Conservation (phyloP, 805 yeast genomes). For the Saccharomycopsis amapae region DNA sequence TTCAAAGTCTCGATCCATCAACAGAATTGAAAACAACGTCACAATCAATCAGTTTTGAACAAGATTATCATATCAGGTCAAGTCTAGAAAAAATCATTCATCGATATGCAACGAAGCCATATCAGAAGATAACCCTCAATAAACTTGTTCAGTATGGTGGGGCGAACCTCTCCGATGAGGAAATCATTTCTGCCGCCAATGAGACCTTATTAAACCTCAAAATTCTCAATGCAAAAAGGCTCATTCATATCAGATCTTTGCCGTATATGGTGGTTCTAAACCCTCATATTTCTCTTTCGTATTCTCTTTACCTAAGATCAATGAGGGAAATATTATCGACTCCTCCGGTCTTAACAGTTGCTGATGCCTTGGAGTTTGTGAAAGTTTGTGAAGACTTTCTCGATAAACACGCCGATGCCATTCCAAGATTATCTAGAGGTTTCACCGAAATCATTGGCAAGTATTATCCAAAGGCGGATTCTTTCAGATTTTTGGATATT, state of each 20-base stretch:
- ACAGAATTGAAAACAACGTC: slow-evolving; percentile 7
- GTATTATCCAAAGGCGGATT: slow-evolving; percentile 38
- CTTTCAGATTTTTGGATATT: slow-evolving; percentile 58
- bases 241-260: slow-evolving; percentile 60
- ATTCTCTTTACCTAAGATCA: slow-evolving; percentile 65
- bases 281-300: slow-evolving; percentile 76
- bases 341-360: slow-evolving; percentile 38
- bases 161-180: slow-evolving; percentile 25
- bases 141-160: slow-evolving; percentile 40
- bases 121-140: slow-evolving; percentile 48
- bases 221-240: slow-evolving; percentile 60
- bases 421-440: slow-evolving; percentile 77
- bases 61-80: slow-evolving; percentile 51
- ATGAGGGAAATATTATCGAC: slow-evolving; percentile 44
- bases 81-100: slow-evolving; percentile 52
- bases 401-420: slow-evolving; percentile 75
- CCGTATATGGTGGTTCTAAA: slow-evolving; percentile 84
- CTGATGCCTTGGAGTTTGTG: slow-evolving; percentile 50
- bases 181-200: slow-evolving; percentile 36
- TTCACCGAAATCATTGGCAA: slow-evolving; percentile 56
- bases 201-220: slow-evolving; percentile 52
- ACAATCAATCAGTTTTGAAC: slow-evolving; percentile 32
- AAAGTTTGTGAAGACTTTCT: slow-evolving; percentile 50
- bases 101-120: slow-evolving; percentile 44
- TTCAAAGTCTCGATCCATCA: background rate